Evolutionary conservation across 75 land plant species (phyloP), one percentile per base, ranked within the genome.

Genomic region (Cunninghamia lanceolata): DNA sequence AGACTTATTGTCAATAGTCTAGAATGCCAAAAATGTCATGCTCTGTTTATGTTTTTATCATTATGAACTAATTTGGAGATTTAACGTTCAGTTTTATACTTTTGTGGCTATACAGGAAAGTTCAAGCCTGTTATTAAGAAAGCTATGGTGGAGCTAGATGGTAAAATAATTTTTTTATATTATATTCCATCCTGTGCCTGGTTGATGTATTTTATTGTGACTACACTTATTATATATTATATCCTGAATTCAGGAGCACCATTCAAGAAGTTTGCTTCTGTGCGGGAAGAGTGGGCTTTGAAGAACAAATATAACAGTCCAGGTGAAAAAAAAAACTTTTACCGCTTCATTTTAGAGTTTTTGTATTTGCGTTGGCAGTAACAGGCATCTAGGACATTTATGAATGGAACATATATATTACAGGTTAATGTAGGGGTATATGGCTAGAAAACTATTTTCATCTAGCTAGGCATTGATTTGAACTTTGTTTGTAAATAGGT

Each of bases 81-180:
- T 25, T 19, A 54, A 34, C 32, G 25, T 39, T 54, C 45, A 84
- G 9, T 32, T 79, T 50, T 54, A 30, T 86, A 79, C 34, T 32
- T 86, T 30, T 59, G 43, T 35, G 66, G 88, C 40, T 88, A 83
- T 80, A 15, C 92, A 93, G 99, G 99, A 40, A 96, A 97, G 87
- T 96, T 93, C 94, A 97, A 97, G 91, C 99, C 99, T 63, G 99
- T 97, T 82, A 97, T 97, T 59, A 95, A 96, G 94, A 97, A 97
- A 89, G 99, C 99, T n/a, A 97, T 97, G 99, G 99, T 97, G 19
- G 99, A 96, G 83, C 95, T 97, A 76, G 96, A 97, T 70, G 99
- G 99, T 83, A 85, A 34, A 80, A 35, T 34, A 70, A 5, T 1
- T 9, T 77, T 81, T 53, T 9, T 21, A 25, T 80, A 9, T 7